Evolutionary conservation across 192 early-diverging fungal genomes (phyloP).

Genomic region (Piromyces finnis): DNA sequence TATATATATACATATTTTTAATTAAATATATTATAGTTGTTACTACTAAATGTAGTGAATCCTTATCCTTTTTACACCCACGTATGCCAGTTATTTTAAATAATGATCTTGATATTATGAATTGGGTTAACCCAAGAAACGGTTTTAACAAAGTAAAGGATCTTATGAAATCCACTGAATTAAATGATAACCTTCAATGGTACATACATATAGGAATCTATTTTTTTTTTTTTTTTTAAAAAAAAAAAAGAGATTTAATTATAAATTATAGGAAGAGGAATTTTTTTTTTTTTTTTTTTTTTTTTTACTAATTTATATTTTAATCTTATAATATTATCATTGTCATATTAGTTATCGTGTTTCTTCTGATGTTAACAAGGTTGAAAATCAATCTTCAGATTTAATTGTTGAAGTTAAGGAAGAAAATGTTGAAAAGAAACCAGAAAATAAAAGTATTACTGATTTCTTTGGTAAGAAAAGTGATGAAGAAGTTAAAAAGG

Average conservation of each 20-base stretch:
- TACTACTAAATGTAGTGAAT: neutral
- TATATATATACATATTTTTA: too few relatives aligned
- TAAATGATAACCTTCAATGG: neutral
- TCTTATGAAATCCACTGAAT: neutral
- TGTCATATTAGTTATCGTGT: neutral
- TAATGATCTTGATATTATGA: neutral
- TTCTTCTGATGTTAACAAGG: neutral
- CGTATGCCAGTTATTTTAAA: neutral
- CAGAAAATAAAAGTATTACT: neutral
- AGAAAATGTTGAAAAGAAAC: neutral
- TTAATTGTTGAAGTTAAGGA: neutral
- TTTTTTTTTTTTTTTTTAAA: too few relatives aligned
- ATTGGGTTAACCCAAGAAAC: neutral
- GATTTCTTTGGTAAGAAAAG: neutral
- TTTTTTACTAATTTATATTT: too few relatives aligned
- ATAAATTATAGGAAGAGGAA: too few relatives aligned
- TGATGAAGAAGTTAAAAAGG: neutral
- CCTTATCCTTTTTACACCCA: neutral
- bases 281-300: too few relatives aligned
- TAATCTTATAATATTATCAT: too few relatives aligned
- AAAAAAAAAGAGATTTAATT: too few relatives aligned
- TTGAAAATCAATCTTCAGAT: neutral
- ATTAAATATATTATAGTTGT: too few relatives aligned
- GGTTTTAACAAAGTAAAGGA: neutral
- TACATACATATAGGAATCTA: too few relatives aligned